phyloP scores from a whole-genome alignment of 2,329 filamentous ascomycete genomes.

The Phialemoniopsis sp. region DNA sequence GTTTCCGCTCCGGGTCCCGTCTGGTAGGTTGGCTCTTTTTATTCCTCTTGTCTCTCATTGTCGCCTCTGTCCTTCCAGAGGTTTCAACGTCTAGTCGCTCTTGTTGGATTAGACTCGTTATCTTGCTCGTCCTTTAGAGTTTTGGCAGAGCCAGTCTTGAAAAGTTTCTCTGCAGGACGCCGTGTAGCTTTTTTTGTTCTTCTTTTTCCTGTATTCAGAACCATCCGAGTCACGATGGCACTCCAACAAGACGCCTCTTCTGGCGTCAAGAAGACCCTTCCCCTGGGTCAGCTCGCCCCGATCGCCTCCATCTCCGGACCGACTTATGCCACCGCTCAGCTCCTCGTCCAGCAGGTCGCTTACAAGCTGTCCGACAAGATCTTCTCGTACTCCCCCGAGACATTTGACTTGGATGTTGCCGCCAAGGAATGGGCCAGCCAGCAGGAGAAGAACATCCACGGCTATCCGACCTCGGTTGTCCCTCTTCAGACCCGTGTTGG shows the following conservation, averaged over 20 bases:
- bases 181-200: too few species aligned
- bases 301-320: slow-evolving; percentile 70
- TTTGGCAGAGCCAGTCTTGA: not conserved
- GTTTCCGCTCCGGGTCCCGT: not conserved
- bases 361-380: slow-evolving; percentile 95
- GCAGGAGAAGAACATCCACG: slow-evolving; percentile 74
- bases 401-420: slow-evolving; percentile 84
- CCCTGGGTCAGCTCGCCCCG: slow-evolving; percentile 51
- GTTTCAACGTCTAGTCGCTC: not conserved
- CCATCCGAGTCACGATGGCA: slow-evolving; percentile 8
- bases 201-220: not conserved
- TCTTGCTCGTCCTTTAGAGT: not conserved
- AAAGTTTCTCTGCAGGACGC: not conserved
- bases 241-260: slow-evolving; percentile 13
- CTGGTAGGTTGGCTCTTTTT: not conserved
- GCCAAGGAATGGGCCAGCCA: slow-evolving; percentile 71
- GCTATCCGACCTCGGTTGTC: slow-evolving; percentile 73
- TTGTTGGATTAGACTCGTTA: not conserved
- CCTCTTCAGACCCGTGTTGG: slow-evolving; percentile 83
- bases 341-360: slow-evolving; percentile 91
- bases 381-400: slow-evolving; percentile 93
- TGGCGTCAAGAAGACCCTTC: slow-evolving; percentile 38
- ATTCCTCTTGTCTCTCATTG: not conserved
- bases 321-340: slow-evolving; percentile 89
- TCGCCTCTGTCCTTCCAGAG: not conserved